Percentiles rank a stretch among this genome's conserved stretches.
Evolutionary conservation across 169 alveolate genomes (phyloP).

Genomic region (Babesia sp.): DNA sequence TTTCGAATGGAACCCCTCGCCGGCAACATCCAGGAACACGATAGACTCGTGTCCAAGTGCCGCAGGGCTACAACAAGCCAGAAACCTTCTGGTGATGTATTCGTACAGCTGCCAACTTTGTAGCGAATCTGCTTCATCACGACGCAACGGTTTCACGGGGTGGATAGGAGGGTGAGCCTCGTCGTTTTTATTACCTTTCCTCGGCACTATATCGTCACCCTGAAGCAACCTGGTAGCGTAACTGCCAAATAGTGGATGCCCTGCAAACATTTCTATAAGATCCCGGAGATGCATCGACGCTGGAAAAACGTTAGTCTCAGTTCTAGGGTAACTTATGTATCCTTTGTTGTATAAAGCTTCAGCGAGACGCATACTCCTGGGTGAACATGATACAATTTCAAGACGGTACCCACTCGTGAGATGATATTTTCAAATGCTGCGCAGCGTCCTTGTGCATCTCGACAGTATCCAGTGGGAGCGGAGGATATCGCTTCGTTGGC

Average conservation of each 20-base stretch:
- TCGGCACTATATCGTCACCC: slow-evolving; percentile 74
- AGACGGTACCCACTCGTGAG: slow-evolving; percentile 45
- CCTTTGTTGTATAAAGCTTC: slow-evolving; percentile 94
- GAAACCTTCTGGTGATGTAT: slow-evolving; percentile 78
- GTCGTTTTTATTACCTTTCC: slow-evolving; percentile 92
- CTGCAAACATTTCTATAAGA: slow-evolving; percentile 76
- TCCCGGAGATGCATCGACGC: slow-evolving; percentile 84
- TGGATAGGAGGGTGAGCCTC: slow-evolving; percentile 99
- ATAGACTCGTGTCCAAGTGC: slow-evolving; percentile 81
- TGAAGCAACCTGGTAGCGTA: slow-evolving; percentile 81
- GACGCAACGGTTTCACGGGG: slow-evolving; percentile 92
- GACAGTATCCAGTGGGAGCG: slow-evolving; percentile 73
- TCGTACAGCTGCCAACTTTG: slow-evolving; percentile 80
- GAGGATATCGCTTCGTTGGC: slow-evolving; percentile 50
- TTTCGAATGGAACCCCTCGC: slow-evolving; percentile 57
- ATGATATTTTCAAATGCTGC: slow-evolving; percentile 66
- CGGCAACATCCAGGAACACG: slow-evolving; percentile 74
- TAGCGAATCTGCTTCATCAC: slow-evolving; percentile 73
- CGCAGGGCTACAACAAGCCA: slow-evolving; percentile 82
- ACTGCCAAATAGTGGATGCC: slow-evolving; percentile 86
- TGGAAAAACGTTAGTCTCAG: slow-evolving; percentile 96
- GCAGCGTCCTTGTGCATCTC: slow-evolving; percentile 76
- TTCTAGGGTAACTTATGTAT: slow-evolving; percentile 96
- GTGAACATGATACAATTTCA: slow-evolving; percentile 78
- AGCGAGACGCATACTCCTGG: slow-evolving; percentile 93